Percentiles rank a stretch among this genome's conserved stretches.
Conservation (phyloP, 176 grass and related monocot species). For the Cymbopogon citratus region DNA sequence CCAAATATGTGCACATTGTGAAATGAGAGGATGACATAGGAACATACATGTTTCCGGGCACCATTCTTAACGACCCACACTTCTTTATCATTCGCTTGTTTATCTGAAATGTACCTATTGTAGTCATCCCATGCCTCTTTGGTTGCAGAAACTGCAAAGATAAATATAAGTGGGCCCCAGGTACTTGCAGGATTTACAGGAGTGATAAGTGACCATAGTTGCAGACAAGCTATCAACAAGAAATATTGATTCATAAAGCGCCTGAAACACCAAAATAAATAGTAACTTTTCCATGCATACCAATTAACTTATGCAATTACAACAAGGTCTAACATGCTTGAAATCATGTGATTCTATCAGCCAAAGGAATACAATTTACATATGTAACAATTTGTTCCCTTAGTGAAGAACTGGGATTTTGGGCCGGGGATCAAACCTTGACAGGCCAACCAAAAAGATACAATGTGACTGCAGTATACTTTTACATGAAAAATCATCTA, state of each 20-base stretch:
- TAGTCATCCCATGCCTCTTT: slow-evolving; percentile 99
- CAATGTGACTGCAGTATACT: background rate
- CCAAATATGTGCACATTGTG: background rate
- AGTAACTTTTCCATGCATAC: slow-evolving; percentile 20
- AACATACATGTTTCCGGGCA: slow-evolving; percentile 73
- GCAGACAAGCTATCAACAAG: slow-evolving; percentile 86
- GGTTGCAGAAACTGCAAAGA: slow-evolving; percentile 84
- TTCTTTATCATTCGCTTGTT: slow-evolving; percentile 92
- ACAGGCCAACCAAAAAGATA: background rate
- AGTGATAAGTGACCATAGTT: slow-evolving; percentile 94
- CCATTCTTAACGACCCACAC: slow-evolving; percentile 91
- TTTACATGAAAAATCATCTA: background rate
- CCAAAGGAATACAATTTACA: background rate
- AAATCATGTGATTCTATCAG: background rate
- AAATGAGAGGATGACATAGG: background rate
- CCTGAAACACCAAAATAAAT: slow-evolving; percentile 50
- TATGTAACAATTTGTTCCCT: background rate
- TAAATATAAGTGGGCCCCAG: slow-evolving; percentile 92
- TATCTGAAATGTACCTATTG: slow-evolving; percentile 87
- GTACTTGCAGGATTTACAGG: slow-evolving; percentile 98
- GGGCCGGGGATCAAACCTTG: background rate
- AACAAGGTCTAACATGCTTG: background rate
- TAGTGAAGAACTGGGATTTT: background rate
- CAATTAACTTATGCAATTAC: background rate
- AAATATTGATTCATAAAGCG: slow-evolving; percentile 99